phyloP scores from a whole-genome alignment of 257 asterid species.

The Plectranthus barbatus region DNA sequence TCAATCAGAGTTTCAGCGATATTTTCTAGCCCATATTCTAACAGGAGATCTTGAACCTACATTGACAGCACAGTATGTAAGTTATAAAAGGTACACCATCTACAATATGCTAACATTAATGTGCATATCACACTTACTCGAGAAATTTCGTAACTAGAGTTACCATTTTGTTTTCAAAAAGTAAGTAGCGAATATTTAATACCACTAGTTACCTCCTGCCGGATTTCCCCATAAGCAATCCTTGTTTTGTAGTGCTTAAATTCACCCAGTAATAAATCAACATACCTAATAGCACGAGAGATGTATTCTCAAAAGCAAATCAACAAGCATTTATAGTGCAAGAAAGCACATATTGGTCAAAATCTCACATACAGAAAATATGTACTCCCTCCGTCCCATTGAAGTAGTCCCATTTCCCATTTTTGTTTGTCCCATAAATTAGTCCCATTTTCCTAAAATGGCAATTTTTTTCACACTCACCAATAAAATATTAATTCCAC shows the following conservation, averaged over 20 bases:
- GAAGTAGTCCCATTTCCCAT: too few species aligned
- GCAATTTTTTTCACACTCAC: too few species aligned
- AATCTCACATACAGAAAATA: neutral
- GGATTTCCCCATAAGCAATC: conserved; percentile 81
- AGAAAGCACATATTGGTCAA: neutral
- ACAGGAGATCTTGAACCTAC: conserved; percentile 82
- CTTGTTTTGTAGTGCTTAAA: conserved; percentile 96
- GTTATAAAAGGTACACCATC: too few species aligned
- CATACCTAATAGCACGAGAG: conserved; percentile 56
- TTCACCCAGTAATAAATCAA: conserved; percentile 93
- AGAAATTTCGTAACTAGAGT: neutral
- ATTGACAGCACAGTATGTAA: conserved; percentile 9
- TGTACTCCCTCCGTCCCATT: too few species aligned
- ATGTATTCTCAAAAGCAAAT: neutral
- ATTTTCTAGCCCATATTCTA: conserved; percentile 85
- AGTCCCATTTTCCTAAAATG: too few species aligned
- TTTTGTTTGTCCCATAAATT: too few species aligned
- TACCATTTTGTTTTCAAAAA: conserved; percentile 5
- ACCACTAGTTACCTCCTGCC: conserved; percentile 59
- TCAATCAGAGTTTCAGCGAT: conserved; percentile 85
- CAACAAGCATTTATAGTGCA: conserved; percentile 3
- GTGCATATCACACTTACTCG: neutral
- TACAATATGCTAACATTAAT: too few species aligned
- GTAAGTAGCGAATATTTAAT: conserved; percentile 1
- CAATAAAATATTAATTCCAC: too few species aligned